Conservation (phyloP, 768 basidiomycete genomes). For the Xanthoconium purpureum region DNA sequence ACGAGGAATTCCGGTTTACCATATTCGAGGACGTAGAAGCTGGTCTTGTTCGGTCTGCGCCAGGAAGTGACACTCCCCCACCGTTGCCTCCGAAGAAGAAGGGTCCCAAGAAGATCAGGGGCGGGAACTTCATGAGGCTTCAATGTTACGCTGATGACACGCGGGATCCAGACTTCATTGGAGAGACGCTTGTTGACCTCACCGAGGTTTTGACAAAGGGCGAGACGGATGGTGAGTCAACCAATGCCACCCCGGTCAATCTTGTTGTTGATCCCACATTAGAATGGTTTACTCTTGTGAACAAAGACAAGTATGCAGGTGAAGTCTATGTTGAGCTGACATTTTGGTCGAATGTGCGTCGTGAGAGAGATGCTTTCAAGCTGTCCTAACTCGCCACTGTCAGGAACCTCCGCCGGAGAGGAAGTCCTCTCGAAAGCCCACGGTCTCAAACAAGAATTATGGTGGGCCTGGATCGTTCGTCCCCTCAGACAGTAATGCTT, state of each 20-base stretch:
- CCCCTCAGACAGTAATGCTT: slow-evolving; percentile 41
- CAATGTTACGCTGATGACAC: slow-evolving; percentile 94
- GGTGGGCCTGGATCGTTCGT: slow-evolving; percentile 77
- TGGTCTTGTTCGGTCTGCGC: slow-evolving; percentile 42
- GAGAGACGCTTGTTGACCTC: slow-evolving; percentile 84
- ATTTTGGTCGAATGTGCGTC: slow-evolving; percentile 87
- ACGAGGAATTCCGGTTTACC: slow-evolving; percentile 93
- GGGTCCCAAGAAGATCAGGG: slow-evolving; percentile 53
- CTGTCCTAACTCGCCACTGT: slow-evolving; percentile 6
- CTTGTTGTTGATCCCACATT: slow-evolving; percentile 17
- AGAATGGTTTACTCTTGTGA: slow-evolving; percentile 93
- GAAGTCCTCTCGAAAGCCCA: slow-evolving; percentile 49
- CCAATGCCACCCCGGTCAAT: not conserved
- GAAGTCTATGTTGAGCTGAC: slow-evolving; percentile 96
- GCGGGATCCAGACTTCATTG: slow-evolving; percentile 93
- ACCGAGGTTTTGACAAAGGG: slow-evolving; percentile 90
- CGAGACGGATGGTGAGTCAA: slow-evolving; percentile 85
- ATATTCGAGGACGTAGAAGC: slow-evolving; percentile 73
- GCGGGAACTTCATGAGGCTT: slow-evolving; percentile 72
- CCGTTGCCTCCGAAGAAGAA: slow-evolving; percentile 67
- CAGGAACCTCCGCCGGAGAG: slow-evolving; percentile 81
- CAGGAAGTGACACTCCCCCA: slow-evolving; percentile 52
- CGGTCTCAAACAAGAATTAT: slow-evolving; percentile 58
- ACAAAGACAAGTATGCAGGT: slow-evolving; percentile 92
- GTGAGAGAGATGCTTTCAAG: not conserved